Percentiles rank a stretch among this genome's conserved stretches.
Conservation (phyloP, 1,284 basidiomycete genomes). For the Meripilus lineatus region DNA sequence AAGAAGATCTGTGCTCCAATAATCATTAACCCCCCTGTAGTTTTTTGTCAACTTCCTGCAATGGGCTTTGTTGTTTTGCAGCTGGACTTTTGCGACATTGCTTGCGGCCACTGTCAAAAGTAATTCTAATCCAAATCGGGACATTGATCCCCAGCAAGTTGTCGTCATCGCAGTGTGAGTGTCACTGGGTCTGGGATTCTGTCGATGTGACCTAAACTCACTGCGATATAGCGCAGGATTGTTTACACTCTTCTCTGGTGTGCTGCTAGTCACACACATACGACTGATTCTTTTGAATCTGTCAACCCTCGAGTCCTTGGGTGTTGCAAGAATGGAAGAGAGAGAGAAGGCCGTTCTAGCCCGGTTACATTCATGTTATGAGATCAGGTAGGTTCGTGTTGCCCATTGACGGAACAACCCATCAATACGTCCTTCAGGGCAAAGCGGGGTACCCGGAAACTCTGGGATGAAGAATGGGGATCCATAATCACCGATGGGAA, state of each 20-base stretch:
- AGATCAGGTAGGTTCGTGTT: slow-evolving; percentile 40
- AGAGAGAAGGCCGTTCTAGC: slow-evolving; percentile 52
- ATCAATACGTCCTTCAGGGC: slow-evolving; percentile 30
- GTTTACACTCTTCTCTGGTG: slow-evolving; percentile 66
- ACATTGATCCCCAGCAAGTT: slow-evolving; percentile 60
- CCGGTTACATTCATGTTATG: slow-evolving; percentile 41
- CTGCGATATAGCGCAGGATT: slow-evolving; percentile 42
- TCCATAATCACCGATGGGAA: slow-evolving; percentile 68
- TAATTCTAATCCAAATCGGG: slow-evolving; percentile 16
- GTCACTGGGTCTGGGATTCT: neutral
- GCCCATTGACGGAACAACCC: neutral
- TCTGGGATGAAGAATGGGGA: slow-evolving; percentile 82
- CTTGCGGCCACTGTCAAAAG: slow-evolving; percentile 41
- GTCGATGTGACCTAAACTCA: neutral
- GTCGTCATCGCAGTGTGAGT: slow-evolving; percentile 60
- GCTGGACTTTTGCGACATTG: slow-evolving; percentile 57
- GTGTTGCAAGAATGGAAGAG: slow-evolving; percentile 50
- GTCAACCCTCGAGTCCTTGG: slow-evolving; percentile 78
- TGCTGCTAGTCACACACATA: slow-evolving; percentile 57
- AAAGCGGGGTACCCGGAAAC: slow-evolving; percentile 36
- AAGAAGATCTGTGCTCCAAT: too few relatives aligned
- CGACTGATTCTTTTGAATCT: slow-evolving; percentile 59
- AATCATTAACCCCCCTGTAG: slow-evolving; percentile 25
- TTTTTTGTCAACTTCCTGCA: slow-evolving; percentile 72
- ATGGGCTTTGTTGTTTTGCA: slow-evolving; percentile 50